Percentiles rank a stretch among this genome's conserved stretches.
Evolutionary conservation across 2,329 filamentous ascomycete genomes (phyloP).

Genomic region (Coniella vitis): DNA sequence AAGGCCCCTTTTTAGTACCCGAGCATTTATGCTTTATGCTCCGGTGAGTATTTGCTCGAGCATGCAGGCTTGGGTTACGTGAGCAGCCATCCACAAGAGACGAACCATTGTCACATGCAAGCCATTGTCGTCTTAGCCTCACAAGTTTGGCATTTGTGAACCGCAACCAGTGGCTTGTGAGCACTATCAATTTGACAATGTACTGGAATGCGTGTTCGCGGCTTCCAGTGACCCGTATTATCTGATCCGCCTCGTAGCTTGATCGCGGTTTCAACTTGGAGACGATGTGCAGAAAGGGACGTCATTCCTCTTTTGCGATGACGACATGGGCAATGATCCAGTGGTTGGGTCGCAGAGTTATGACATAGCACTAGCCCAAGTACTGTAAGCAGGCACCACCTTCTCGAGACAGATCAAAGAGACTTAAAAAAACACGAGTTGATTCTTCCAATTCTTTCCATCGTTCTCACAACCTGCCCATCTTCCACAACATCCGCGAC

Average conservation of each 20-base stretch:
- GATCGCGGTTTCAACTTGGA: neutral
- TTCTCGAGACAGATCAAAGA: neutral
- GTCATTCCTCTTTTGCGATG: constrained; percentile 2
- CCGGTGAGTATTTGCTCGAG: too few relatives aligned
- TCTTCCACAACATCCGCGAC: too few relatives aligned
- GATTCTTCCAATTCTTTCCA: neutral
- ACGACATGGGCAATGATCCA: constrained; percentile 2
- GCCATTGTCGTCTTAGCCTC: too few relatives aligned
- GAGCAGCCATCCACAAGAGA: too few relatives aligned
- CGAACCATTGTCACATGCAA: too few relatives aligned
- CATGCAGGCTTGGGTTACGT: too few relatives aligned
- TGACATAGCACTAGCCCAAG: constrained; percentile 4
- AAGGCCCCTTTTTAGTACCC: too few relatives aligned
- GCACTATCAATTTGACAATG: neutral
- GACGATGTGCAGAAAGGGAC: constrained; percentile 2
- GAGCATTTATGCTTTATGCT: too few relatives aligned
- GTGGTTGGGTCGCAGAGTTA: neutral
- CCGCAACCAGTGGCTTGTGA: too few relatives aligned
- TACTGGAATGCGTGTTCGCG: neutral
- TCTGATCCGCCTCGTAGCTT: neutral
- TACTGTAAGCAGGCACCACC: neutral
- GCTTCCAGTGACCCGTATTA: too few relatives aligned
- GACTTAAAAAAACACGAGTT: neutral
- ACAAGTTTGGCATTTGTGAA: too few relatives aligned
- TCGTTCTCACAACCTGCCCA: too few relatives aligned